A percentile compares a stretch with the other conserved stretches of the same genome.
phyloP scores from a whole-genome alignment of 306 rosid species.

The Ammopiptanthus mongolicus region DNA sequence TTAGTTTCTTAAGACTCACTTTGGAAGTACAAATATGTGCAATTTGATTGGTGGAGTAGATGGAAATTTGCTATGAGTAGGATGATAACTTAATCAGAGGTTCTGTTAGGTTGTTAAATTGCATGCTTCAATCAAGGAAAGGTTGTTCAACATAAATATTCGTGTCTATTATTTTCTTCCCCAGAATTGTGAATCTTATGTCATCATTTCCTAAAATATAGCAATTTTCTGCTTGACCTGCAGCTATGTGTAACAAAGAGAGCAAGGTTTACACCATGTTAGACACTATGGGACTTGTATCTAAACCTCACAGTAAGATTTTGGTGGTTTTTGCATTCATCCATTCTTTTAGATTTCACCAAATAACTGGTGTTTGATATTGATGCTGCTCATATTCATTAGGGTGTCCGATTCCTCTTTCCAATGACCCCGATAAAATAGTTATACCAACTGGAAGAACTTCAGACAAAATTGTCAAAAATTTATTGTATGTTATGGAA shows the following conservation, averaged over 20 bases:
- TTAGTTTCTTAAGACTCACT: slow-evolving; percentile 2
- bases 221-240: slow-evolving; percentile 35
- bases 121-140: slow-evolving; percentile 10
- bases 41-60: slow-evolving; percentile 10
- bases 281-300: slow-evolving; percentile 61
- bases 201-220: slow-evolving; percentile 12
- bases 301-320: slow-evolving; percentile 78
- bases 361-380: slow-evolving; percentile 18
- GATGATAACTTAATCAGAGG: slow-evolving; percentile 6
- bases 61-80: slow-evolving; percentile 1
- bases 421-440: slow-evolving; percentile 59
- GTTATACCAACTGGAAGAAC: slow-evolving; percentile 69
- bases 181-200: background rate
- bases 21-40: background rate
- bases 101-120: slow-evolving; percentile 11
- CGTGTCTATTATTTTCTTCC: background rate
- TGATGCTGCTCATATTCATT: slow-evolving; percentile 21
- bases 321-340: background rate
- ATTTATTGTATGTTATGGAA: slow-evolving; percentile 44
- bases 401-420: slow-evolving; percentile 87
- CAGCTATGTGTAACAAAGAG: slow-evolving; percentile 91
- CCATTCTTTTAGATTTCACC: slow-evolving; percentile 13
- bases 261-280: slow-evolving; percentile 72
- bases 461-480: slow-evolving; percentile 53
- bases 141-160: slow-evolving; percentile 6